phyloP scores from a whole-genome alignment of 495 filamentous ascomycete genomes.

The Beverwykella pulmonaria region DNA sequence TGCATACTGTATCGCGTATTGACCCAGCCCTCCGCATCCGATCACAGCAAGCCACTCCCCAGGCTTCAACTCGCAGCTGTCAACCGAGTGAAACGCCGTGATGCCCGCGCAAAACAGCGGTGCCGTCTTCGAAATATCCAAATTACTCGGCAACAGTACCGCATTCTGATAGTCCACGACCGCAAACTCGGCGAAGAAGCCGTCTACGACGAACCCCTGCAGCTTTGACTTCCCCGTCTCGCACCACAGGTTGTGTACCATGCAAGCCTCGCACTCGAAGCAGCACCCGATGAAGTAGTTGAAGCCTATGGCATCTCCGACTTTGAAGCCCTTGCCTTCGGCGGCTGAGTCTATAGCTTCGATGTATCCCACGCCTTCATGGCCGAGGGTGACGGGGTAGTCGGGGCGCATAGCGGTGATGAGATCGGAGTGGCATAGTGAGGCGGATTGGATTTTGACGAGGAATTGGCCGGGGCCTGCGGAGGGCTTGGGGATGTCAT shows the following conservation, averaged over 20 bases:
- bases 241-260: constrained; percentile 47
- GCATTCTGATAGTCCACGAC: constrained; percentile 48
- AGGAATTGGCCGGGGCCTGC: constrained; percentile 43
- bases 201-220: constrained; percentile 47
- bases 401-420: constrained; percentile 39
- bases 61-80: constrained; percentile 45
- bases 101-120: constrained; percentile 50
- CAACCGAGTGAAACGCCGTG: constrained; percentile 49
- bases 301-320: constrained; percentile 47
- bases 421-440: constrained; percentile 48
- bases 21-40: constrained; percentile 34
- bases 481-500: constrained; percentile 47
- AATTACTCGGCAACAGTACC: constrained; percentile 40
- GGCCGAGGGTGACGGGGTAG: constrained; percentile 44
- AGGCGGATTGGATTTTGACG: constrained; percentile 47
- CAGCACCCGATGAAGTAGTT: constrained; percentile 47
- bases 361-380: constrained; percentile 49
- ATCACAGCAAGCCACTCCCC: constrained; percentile 45
- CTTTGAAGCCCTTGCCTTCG: constrained; percentile 47
- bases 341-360: constrained; percentile 42
- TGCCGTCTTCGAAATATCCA: constrained; percentile 42
- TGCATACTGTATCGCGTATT: constrained; percentile 41
- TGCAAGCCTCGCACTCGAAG: constrained; percentile 49
- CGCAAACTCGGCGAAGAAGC: constrained; percentile 49
- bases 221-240: constrained; percentile 43